Conservation (phyloP, 192 early-diverging fungal genomes). For the Dimargaris xerosporica region DNA sequence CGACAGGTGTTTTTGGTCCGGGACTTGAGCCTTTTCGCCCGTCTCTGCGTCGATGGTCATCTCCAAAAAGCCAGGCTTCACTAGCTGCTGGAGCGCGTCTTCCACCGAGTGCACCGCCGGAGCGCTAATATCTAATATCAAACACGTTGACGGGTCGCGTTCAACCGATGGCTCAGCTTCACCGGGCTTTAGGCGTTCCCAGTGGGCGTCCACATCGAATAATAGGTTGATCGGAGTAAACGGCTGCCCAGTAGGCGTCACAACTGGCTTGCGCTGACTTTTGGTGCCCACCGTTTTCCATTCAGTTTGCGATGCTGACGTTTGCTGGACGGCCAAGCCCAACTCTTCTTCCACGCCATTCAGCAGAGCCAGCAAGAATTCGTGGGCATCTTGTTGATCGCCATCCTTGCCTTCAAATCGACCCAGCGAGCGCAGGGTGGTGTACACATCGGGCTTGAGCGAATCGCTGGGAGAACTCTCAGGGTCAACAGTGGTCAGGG, state of each 20-base stretch:
- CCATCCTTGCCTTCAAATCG: constrained; percentile 72
- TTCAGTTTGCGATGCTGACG: constrained; percentile 17
- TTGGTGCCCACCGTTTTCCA: constrained; percentile 90
- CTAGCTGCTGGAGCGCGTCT: constrained; percentile 71
- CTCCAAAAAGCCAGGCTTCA: constrained; percentile 61
- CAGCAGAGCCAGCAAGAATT: constrained; percentile 84
- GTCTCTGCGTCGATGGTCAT: constrained; percentile 39
- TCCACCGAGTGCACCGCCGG: constrained; percentile 60
- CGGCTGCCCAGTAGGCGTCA: constrained; percentile 20
- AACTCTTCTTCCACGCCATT: constrained; percentile 94
- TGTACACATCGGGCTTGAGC: constrained; percentile 90
- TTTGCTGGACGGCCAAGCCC: constrained; percentile 11
- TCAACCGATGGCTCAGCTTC: constrained; percentile 68
- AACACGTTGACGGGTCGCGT: constrained; percentile 71
- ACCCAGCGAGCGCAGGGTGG: constrained; percentile 62
- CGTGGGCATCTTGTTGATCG: constrained; percentile 93
- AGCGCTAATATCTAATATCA: constrained; percentile 79
- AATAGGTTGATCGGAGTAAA: constrained; percentile 77
- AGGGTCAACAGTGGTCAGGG: neutral
- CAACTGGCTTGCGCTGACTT: constrained; percentile 24
- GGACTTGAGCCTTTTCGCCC: constrained; percentile 36
- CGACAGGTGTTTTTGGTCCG: constrained; percentile 75
- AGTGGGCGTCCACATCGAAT: constrained; percentile 72
- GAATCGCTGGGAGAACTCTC: constrained; percentile 28
- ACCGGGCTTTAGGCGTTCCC: constrained; percentile 53